Conservation (phyloP, 345 rosid genomes). For the Aquilaria sinensis region DNA sequence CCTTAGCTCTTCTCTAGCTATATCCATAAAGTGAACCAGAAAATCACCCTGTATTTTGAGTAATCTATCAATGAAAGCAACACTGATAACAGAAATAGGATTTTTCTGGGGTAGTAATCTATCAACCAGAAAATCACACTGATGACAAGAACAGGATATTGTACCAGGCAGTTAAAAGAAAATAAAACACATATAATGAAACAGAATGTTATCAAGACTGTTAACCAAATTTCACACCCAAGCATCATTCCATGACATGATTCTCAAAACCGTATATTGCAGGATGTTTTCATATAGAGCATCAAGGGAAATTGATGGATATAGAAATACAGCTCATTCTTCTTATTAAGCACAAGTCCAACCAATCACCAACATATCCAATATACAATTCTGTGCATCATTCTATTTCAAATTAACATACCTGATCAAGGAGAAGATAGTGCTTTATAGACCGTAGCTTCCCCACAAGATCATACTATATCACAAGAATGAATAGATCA, state of each 20-base stretch:
- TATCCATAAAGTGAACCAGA: slow-evolving; percentile 98
- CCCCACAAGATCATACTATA: slow-evolving; percentile 87
- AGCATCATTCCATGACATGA: too few relatives aligned
- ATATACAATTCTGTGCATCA: background rate
- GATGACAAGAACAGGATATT: too few relatives aligned
- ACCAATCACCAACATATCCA: background rate
- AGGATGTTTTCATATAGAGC: too few relatives aligned
- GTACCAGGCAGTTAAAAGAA: too few relatives aligned
- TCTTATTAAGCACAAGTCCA: background rate
- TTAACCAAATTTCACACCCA: too few relatives aligned
- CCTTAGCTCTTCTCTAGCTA: slow-evolving; percentile 84
- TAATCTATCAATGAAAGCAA: background rate
- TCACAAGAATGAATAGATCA: slow-evolving; percentile 11
- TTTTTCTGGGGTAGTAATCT: too few relatives aligned
- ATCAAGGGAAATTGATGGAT: background rate
- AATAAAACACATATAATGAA: too few relatives aligned
- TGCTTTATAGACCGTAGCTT: slow-evolving; percentile 89
- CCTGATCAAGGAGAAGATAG: slow-evolving; percentile 99
- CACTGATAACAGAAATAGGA: background rate
- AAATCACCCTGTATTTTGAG: slow-evolving; percentile 72
- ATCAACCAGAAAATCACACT: too few relatives aligned
- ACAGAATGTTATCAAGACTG: too few relatives aligned
- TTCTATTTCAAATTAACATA: slow-evolving; percentile 18
- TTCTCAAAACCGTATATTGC: too few relatives aligned
- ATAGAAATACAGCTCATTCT: background rate